A percentile compares a stretch with the other conserved stretches of the same genome.
Evolutionary conservation across 176 grass and related monocot species (phyloP).

Genomic region (Poa annua): DNA sequence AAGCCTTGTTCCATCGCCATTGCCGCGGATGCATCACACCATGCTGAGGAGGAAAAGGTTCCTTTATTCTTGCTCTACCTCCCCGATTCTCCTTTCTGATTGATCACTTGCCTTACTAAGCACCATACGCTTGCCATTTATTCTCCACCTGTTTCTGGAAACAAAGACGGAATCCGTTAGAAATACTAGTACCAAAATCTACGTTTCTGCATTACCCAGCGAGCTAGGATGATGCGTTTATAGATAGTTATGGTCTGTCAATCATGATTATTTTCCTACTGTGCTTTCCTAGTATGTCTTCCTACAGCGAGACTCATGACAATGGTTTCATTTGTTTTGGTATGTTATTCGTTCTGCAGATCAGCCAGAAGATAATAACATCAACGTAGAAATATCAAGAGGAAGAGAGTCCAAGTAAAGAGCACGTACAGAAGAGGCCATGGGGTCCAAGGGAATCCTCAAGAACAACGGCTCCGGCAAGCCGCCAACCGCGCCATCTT

Average conservation of each 20-base stretch:
- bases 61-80: background rate
- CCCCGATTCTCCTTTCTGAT: background rate
- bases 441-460: constrained; percentile 83
- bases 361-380: constrained; percentile 7
- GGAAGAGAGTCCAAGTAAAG: background rate
- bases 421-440: constrained; percentile 20
- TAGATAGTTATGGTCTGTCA: background rate
- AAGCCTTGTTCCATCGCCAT: constrained; percentile 17
- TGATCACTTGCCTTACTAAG: background rate
- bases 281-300: constrained; percentile 1
- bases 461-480: constrained; percentile 67
- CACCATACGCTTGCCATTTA: background rate
- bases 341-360: constrained; percentile 29
- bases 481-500: constrained; percentile 53
- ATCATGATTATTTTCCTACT: constrained; percentile 17
- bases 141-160: background rate
- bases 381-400: background rate
- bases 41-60: constrained; percentile 13
- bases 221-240: background rate
- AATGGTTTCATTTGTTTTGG: constrained; percentile 1
- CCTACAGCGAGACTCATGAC: constrained; percentile 6
- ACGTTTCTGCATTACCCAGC: background rate
- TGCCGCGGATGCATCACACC: constrained; percentile 5
- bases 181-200: background rate
- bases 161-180: background rate